Base-by-base conservation (phyloP, 2,329 filamentous ascomycete genomes). In the Aureobasidium vineae region DNA sequence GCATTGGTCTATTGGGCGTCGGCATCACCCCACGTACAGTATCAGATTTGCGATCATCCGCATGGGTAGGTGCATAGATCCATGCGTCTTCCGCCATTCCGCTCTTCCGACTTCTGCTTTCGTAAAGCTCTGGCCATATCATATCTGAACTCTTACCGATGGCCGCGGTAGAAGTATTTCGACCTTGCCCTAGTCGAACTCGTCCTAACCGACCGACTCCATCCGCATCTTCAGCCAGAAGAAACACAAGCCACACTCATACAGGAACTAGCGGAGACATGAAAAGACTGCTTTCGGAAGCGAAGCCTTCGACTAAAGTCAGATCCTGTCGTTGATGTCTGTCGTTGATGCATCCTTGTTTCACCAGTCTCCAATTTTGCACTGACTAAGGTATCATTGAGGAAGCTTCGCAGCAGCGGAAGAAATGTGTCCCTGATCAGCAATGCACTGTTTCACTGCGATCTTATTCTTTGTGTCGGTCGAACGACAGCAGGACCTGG, bases 71-170 rank as follows among this genome's bases (percentile, higher is more conserved):
- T 61, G n/a, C 41, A 47, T 61, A 21, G 57, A 36, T 61, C 41
- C 41, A 61, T 61, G 41, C 57, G 23, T 33, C 41, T 61, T 26
- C 57, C 57, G 57, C n/a, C 21, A 38, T 59, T 45, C 57, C 57
- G 57, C 36, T 41, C 26, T 45, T 31, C 54, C 53, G 53, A 56
- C 53, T 41, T 31, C 54, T 43, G 16, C 26, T 45, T 21, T 61
- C 31, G 19, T 49, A 61, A 61, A 61, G 57, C 57, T 49, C 26
- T 61, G 57, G 43, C 43, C 41, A 47, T 60, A 7, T 47, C 10
- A 6, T 4, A 15, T 10, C 15, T 31, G 15, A 13, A 10, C 8
- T 19, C 28, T 47, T 26, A 26, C n/a, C n/a, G 21, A 61, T 61
- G 28, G 43, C 5, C 7, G 19, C 21, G 31, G 41, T 31, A 26